Base-by-base conservation (phyloP, 2,329 filamentous ascomycete genomes). In the Hypoxylon sp. region DNA sequence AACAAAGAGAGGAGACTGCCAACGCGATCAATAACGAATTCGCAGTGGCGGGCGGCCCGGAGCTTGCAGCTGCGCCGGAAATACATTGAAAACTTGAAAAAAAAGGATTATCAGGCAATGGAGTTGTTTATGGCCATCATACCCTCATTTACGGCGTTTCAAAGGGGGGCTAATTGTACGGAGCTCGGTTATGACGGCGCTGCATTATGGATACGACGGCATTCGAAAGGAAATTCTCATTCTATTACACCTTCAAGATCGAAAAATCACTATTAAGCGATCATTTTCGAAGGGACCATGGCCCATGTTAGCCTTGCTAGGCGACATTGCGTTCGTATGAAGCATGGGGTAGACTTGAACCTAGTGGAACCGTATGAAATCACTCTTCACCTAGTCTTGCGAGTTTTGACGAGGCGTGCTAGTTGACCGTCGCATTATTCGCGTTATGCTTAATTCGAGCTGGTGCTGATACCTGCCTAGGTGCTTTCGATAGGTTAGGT, bases 21-120 rank as follows among this genome's bases (percentile, higher is more conserved):
- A 82, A 85, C 64, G 82, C 79, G 6, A 84, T 88, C 50, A 85
- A 89, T 69, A 84, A 88, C 64, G 88, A 90, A 57, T 83, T 91
- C 62, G 83, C 86, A 13, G 86, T 87, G 11, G 87, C 85, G 6
- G 85, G 81, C 10, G 82, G 73, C 1, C 74, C 74, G 13, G 74
- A 90, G 84, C 77, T 90, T 84, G 58, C 90, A 87, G 85, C 80
- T 87, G 72, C 72, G 15, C 34, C 34, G 2, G 74, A 76, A 1
- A 72, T 76, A 48, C 72, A 73, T 59, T 75, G 59, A 72, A 34
- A 22, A 8, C 2, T 24, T 10, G 10, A 37, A 56, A 13, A n/a
- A 30, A 20, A n/a, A 28, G 11, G n/a, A n/a, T 17, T 1, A 17
- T 47, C 44, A 13, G 7, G 32, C 24, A 52, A 52, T 47, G 46